Base-by-base conservation (phyloP, 2,329 filamentous ascomycete genomes). In the Kalmusia sp. region DNA sequence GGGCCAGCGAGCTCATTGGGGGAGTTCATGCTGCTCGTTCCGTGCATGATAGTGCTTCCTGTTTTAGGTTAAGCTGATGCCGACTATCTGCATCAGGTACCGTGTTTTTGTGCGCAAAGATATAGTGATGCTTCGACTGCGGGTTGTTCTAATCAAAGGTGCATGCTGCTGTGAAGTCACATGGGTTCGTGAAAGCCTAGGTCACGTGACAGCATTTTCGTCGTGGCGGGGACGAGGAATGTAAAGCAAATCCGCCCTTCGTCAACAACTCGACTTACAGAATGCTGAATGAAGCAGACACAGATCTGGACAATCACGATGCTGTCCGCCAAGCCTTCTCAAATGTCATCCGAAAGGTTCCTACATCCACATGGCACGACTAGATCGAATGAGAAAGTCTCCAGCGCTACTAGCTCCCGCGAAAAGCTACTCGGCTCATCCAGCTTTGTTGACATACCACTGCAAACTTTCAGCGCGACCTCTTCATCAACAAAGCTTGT, bases 191-290 rank as follows among this genome's bases (percentile, higher is more conserved):
- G 43, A 34, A 38, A 24, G 19, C 3, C 11, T 12, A 12, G 2
- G 9, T 25, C 43, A 46, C 43, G 43, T 46, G 43, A 21, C 19
- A 8, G 30, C 12, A 11, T 35, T 14, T 14, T 21, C 48, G 15
- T 34, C n/a, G n/a, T n/a, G n/a, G n/a, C n/a, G 48, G 48, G 28
- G 43, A 38, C 48, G 48, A 50, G 48, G 48, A 50, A 50, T 50
- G 48, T 15, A 50, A 33, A 17, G 14, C 25, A 27, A 19, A 40
- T 12, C 9, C 37, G 8, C n/a, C 11, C 19, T 19, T 8, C 37
- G 7, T 19, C 21, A 50, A 44, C 48, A 35, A 12, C 2, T n/a
- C 4, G 2, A 7, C 6, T 11, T 27, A 28, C 30, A 19, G 8
- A 28, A 15, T 9, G 6, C 17, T 11, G 11, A 19, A 12, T 17